Evolutionary conservation across 345 rosid species (phyloP), one percentile per base, ranked within the genome.

Genomic region (Mallotus nudiflorus): DNA sequence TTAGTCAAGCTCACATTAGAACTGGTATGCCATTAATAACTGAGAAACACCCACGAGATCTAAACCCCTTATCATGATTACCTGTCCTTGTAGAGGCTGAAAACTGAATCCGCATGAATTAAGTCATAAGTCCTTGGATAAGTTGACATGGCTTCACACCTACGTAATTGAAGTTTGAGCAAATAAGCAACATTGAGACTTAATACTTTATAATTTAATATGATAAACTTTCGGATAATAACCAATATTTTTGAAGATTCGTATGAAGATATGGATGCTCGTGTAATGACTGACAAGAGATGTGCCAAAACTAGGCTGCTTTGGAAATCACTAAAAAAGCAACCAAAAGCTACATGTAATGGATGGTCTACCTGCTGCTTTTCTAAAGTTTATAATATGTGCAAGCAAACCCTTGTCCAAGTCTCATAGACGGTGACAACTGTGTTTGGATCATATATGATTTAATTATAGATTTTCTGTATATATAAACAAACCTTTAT

Each of bases 61-160:
- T n/a, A n/a, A n/a, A n/a, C n/a, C n/a, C n/a, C n/a, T 24, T 33
- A 19, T 15, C 14, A 50, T 1, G 1, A 25, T 14, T 79, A 87
- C 95, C 87, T 86, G 27, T 78, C 85, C 68, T 80, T 67, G 71
- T 90, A 87, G 52, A 90, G 82, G 51, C 83, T 92, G 81, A 95
- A 90, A 45, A 95, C 67, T 22, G 97, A 89, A 58, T 82, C 88
- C 0, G 90, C 97, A 53, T 95, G 99, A 63, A 95, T 85, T 42
- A 92, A 88, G 66, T 92, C 99, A 52, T 90, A 92, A 61, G 99
- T 95, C 62, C 99, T 84, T 16, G 99, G 99, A 73, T 92, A 95
- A 12, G 97, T 95, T 39, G 99, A 95, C 99, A 95, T 90, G 40
- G 99, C 97, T 74, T 95, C 88, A 14, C 88, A 86, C 88, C 91